Conservation (phyloP, 2,329 filamentous ascomycete genomes). For the Paecilomyces variotii region DNA sequence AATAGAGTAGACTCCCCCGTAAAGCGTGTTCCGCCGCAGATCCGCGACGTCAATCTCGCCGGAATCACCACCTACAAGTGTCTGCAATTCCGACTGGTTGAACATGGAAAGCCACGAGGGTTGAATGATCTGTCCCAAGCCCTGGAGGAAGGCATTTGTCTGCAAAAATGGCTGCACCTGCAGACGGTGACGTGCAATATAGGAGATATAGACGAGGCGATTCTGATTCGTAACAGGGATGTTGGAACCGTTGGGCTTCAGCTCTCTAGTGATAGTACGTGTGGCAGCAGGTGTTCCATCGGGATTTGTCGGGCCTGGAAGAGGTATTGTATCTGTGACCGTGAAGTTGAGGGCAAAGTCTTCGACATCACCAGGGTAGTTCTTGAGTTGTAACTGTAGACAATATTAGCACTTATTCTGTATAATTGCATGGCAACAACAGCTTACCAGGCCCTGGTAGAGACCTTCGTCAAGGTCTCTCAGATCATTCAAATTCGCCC, state of each 20-base stretch:
- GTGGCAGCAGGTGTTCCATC: slow-evolving; percentile 26
- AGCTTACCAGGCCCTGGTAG: slow-evolving; percentile 69
- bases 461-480: slow-evolving; percentile 84
- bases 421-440: background rate
- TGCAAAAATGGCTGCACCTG: slow-evolving; percentile 72
- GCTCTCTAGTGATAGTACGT: slow-evolving; percentile 61
- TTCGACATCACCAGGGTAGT: slow-evolving; percentile 70
- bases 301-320: slow-evolving; percentile 36
- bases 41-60: slow-evolving; percentile 82
- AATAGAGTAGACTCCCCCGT: slow-evolving; percentile 79
- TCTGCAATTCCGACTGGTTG: slow-evolving; percentile 91
- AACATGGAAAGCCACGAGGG: slow-evolving; percentile 97
- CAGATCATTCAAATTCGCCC: slow-evolving; percentile 89
- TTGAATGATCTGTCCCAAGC: slow-evolving; percentile 79
- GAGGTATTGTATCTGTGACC: slow-evolving; percentile 60
- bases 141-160: slow-evolving; percentile 78
- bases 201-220: slow-evolving; percentile 86
- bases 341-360: slow-evolving; percentile 84
- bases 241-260: slow-evolving; percentile 69
- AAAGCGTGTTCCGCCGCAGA: slow-evolving; percentile 72
- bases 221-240: slow-evolving; percentile 84
- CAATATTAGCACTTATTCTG: background rate
- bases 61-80: slow-evolving; percentile 80
- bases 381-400: slow-evolving; percentile 60
- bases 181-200: slow-evolving; percentile 79